These are phyloP conservation scores for Fraxinus angustifolia DNA, from an alignment of 305 asterid genomes.

Conservation along the genomic window DNA sequence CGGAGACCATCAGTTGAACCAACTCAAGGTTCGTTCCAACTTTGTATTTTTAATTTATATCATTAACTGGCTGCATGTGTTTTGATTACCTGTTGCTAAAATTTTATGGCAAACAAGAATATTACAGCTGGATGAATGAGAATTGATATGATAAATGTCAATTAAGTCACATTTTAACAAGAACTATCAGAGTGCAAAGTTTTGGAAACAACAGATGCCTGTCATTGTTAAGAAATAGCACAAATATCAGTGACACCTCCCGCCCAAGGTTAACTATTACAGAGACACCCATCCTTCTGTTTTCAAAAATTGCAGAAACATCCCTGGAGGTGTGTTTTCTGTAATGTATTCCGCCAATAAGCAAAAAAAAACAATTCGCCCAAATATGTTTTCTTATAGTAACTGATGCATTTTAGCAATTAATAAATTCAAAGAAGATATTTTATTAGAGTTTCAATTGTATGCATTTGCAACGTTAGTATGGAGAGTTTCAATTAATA, in stretches of 20 bases:
- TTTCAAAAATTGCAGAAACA: background rate
- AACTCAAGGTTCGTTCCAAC: slow-evolving; percentile 53
- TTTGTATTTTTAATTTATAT: background rate
- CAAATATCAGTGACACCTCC: background rate
- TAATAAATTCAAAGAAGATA: background rate
- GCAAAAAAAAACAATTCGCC: background rate
- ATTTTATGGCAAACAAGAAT: background rate
- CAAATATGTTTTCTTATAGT: background rate
- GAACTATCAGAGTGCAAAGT: background rate
- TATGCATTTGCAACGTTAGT: background rate
- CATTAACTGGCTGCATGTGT: background rate
- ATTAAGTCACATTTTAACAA: background rate
- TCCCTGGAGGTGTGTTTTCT: background rate
- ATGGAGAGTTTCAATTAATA: background rate
- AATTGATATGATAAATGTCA: background rate
- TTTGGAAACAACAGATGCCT: background rate
- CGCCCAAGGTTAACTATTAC: background rate
- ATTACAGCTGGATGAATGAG: background rate
- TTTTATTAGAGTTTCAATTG: background rate
- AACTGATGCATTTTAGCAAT: background rate
- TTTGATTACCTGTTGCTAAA: background rate
- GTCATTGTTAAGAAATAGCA: background rate
- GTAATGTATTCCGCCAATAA: background rate
- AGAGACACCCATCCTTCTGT: background rate
- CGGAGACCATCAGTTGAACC: slow-evolving; percentile 66